Base-by-base conservation (phyloP, 495 filamentous ascomycete genomes). In the Neurospora tetraspora region DNA sequence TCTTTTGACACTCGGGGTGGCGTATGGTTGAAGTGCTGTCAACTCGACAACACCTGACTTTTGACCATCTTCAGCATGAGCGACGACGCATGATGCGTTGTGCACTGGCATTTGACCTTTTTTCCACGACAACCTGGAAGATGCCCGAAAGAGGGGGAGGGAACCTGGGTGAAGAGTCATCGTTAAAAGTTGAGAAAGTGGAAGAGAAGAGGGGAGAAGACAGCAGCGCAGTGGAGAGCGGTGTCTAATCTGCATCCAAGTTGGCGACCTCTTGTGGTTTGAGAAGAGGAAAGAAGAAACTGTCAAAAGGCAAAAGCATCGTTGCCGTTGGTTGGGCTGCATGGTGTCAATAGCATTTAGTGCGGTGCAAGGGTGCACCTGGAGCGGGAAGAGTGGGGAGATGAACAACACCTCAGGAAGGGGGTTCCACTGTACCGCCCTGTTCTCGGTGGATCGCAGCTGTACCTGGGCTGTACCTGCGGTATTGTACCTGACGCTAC, bases 401-500 rank as follows among this genome's bases (percentile, higher is more conserved):
- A 59, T 27, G 20, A 59, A 59, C 47, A 59, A 59, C 47, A 16
- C 40, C 16, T 36, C 34, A 23, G 10, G 20, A 27, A 53, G 45
- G 45, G 12, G 23, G 11, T 53, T 59, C 47, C 23, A 61, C 47
- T 65, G 53, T 59, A 59, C 20, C 47, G 45, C 20, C 45, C 45
- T 53, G 20, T 53, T 53, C 45, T 53, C 20, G 20, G 4, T 53
- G 45, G 45, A 53, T 53, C 45, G 45, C n/a, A 23, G 69, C 73
- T 71, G 70, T 43, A 71, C 70, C 37, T 14, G 18, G 5, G 6
- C 39, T 20, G 69, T 37, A 42, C 16, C 39, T 71, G 70, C 31
- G 12, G 39, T 38, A 7, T 69, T 69, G 71, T 73, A 72, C 68
- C 74, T 65, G 53, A 65, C 53, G 53, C 53, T 65, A 65, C 53